Evolutionary conservation across 1,284 basidiomycete genomes (phyloP).

Genomic region (Cerioporus squamosus): DNA sequence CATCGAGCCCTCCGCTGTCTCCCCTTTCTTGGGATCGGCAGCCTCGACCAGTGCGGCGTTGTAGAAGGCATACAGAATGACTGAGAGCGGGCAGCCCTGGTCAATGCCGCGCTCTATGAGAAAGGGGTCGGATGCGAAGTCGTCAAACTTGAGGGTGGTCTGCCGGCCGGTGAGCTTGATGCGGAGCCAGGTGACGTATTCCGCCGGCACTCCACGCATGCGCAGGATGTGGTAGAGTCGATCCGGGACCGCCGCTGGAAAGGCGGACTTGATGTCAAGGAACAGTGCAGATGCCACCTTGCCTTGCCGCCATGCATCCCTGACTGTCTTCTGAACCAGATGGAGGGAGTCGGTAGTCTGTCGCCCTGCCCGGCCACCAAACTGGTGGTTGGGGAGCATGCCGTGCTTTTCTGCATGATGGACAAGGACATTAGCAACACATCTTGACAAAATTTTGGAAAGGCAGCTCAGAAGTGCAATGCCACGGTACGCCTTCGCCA

Average conservation of each 20-base stretch:
- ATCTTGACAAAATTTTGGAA: slow-evolving; percentile 37
- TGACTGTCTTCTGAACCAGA: too few relatives aligned
- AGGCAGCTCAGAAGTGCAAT: slow-evolving; percentile 43
- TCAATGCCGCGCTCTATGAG: too few relatives aligned
- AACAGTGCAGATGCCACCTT: slow-evolving; percentile 39
- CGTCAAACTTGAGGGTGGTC: too few relatives aligned
- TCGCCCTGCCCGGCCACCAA: slow-evolving; percentile 39
- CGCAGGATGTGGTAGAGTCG: slow-evolving; percentile 39
- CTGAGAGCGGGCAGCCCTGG: too few relatives aligned
- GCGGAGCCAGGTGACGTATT: slow-evolving; percentile 29
- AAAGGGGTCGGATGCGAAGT: too few relatives aligned
- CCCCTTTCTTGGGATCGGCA: slow-evolving; percentile 9
- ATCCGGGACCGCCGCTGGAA: slow-evolving; percentile 37
- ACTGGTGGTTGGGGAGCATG: slow-evolving; percentile 35
- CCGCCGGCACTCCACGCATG: slow-evolving; percentile 30
- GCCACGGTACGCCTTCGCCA: slow-evolving; percentile 41
- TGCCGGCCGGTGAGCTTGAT: too few relatives aligned
- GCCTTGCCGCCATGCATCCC: slow-evolving; percentile 37
- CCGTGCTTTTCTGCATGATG: slow-evolving; percentile 27
- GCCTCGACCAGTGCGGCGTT: slow-evolving; percentile 34
- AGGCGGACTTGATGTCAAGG: slow-evolving; percentile 45
- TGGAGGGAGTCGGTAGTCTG: slow-evolving; percentile 44
- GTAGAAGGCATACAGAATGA: slow-evolving; percentile 39
- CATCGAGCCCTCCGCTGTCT: slow-evolving; percentile 30
- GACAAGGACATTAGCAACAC: slow-evolving; percentile 29